Evolutionary conservation across 129 eudicot genomes (phyloP).

Genomic region (Calendula officinalis): DNA sequence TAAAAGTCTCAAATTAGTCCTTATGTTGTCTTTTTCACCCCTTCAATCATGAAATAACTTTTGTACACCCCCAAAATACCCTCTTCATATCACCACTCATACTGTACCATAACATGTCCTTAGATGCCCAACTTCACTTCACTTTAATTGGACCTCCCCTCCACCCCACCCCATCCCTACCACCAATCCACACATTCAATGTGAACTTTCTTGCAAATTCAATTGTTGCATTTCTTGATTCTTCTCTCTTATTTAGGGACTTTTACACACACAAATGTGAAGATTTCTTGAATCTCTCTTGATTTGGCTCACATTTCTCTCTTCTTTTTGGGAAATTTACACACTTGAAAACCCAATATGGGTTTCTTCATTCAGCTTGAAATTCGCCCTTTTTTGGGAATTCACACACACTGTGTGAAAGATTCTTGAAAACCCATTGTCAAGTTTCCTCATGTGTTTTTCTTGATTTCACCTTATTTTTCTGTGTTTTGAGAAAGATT

Average conservation of each 20-base stretch:
- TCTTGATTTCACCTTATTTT: constrained; percentile 2
- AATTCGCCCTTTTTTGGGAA: constrained; percentile 11
- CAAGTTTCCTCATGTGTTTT: constrained; percentile 1
- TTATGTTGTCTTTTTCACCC: constrained; percentile 6
- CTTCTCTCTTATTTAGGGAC: not conserved
- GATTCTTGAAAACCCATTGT: constrained; percentile 11
- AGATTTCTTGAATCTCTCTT: constrained; percentile 6
- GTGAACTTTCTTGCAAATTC: not conserved
- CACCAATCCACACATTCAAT: constrained; percentile 16
- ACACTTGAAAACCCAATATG: constrained; percentile 7
- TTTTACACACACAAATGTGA: constrained; percentile 12
- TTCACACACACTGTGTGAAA: constrained; percentile 14
- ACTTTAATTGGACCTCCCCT: constrained; percentile 15
- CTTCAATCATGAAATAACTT: constrained; percentile 31
- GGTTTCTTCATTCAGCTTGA: constrained; percentile 11
- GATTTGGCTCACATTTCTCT: constrained; percentile 1
- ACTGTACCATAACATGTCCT: constrained; percentile 38
- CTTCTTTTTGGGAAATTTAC: constrained; percentile 5
- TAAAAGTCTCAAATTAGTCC: constrained; percentile 20
- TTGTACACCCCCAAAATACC: constrained; percentile 29
- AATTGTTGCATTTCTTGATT: not conserved
- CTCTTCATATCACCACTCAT: constrained; percentile 16
- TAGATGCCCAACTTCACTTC: constrained; percentile 28
- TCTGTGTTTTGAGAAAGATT: constrained; percentile 10
- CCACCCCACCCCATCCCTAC: not conserved